A percentile compares a stretch with the other conserved stretches of the same genome.
These are phyloP conservation scores for Combretum micranthum DNA, from an alignment of 345 rosid genomes.

Conservation along the genomic window DNA sequence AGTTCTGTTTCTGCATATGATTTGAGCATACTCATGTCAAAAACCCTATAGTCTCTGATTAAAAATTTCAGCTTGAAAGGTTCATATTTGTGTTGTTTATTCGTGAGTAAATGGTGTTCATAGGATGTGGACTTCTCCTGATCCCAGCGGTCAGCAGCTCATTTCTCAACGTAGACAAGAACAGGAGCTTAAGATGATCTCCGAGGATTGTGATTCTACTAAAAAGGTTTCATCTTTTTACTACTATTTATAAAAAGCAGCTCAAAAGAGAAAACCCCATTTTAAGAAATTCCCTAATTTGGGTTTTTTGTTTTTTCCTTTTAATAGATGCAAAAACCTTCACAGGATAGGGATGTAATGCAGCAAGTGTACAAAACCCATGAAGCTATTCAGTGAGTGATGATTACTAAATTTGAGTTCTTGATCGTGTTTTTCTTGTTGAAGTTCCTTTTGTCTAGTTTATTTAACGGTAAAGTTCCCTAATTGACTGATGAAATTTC, in stretches of 20 bases:
- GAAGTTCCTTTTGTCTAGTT: background rate
- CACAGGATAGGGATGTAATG: constrained; percentile 45
- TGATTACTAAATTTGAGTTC: background rate
- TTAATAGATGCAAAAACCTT: constrained; percentile 20
- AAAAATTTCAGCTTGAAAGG: background rate
- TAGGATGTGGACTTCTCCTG: constrained; percentile 55
- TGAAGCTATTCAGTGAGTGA: constrained; percentile 76
- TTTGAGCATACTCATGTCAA: background rate
- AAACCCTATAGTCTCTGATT: background rate
- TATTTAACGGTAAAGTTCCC: too few relatives aligned
- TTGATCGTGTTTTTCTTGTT: background rate
- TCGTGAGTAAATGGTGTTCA: background rate
- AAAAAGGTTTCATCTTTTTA: constrained; percentile 33
- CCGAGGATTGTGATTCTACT: constrained; percentile 39
- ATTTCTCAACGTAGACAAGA: constrained; percentile 44
- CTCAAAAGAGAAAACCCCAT: too few relatives aligned
- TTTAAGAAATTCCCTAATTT: background rate
- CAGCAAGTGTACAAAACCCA: constrained; percentile 65
- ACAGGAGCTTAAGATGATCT: constrained; percentile 50
- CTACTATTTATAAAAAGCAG: too few relatives aligned
- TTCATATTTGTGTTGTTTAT: background rate
- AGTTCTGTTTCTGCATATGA: background rate
- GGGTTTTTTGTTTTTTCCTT: background rate
- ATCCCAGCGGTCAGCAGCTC: constrained; percentile 49
- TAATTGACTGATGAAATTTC: background rate